Conservation (phyloP, 1,284 basidiomycete genomes). For the Austroboletus niveus region DNA sequence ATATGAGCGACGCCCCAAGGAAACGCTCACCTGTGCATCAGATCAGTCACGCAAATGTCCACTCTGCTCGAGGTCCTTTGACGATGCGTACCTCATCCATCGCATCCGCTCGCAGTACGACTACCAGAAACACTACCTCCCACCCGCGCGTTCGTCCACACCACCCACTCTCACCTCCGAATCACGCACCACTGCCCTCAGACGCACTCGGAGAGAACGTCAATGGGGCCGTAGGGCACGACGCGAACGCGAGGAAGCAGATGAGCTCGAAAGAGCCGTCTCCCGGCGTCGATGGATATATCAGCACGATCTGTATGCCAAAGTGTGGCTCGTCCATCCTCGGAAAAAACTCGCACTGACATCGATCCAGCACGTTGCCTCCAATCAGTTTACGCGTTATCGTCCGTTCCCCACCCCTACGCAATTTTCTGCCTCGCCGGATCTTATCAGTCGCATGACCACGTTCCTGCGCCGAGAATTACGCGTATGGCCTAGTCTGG, state of each 20-base stretch:
- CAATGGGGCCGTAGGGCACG: constrained; percentile 56
- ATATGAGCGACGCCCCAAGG: not conserved
- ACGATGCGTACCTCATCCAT: constrained; percentile 73
- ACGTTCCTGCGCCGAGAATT: constrained; percentile 82
- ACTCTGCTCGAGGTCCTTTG: constrained; percentile 74
- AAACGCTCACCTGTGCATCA: constrained; percentile 23
- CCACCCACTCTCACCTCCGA: constrained; percentile 35
- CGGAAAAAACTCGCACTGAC: not conserved
- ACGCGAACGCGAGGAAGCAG: constrained; percentile 52
- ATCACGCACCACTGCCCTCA: constrained; percentile 28
- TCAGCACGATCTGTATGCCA: constrained; percentile 72
- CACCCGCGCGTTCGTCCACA: constrained; percentile 60
- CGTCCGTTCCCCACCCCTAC: constrained; percentile 78
- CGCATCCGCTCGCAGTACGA: constrained; percentile 73
- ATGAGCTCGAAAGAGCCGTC: constrained; percentile 66
- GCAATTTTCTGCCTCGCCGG: constrained; percentile 72
- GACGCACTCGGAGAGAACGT: constrained; percentile 43
- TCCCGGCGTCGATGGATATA: constrained; percentile 66
- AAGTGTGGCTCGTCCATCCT: constrained; percentile 44
- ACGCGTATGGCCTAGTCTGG: constrained; percentile 77
- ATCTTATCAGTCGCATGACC: constrained; percentile 71
- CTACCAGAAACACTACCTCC: constrained; percentile 77
- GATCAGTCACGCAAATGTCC: constrained; percentile 79
- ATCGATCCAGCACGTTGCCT: constrained; percentile 73
- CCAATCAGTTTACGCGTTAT: constrained; percentile 79